Conservation (phyloP, 2,329 filamentous ascomycete genomes). For the Thielaviopsis punctulata region DNA sequence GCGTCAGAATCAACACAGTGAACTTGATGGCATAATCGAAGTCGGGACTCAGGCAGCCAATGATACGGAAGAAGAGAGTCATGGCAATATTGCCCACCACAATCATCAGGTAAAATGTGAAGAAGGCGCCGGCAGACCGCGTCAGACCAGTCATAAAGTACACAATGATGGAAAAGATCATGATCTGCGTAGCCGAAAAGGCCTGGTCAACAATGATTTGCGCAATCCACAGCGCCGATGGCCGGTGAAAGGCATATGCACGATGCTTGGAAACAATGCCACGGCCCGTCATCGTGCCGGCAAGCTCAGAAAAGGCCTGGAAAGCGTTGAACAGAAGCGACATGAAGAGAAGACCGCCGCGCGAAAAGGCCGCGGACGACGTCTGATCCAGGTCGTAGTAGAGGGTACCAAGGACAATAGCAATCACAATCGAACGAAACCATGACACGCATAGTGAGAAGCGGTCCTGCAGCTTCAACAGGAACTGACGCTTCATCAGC, state of each 20-base stretch:
- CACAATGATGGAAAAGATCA: conserved; percentile 57
- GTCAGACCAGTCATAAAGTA: conserved; percentile 63
- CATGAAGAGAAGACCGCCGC: conserved; percentile 68
- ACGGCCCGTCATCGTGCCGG: conserved; percentile 56
- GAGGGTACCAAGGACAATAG: conserved; percentile 63
- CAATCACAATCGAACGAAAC: conserved; percentile 50
- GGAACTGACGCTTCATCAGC: conserved; percentile 66
- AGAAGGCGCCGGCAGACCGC: conserved; percentile 58
- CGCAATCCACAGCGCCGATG: conserved; percentile 66
- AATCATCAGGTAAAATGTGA: conserved; percentile 58
- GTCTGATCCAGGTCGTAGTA: conserved; percentile 53
- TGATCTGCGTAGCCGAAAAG: conserved; percentile 52
- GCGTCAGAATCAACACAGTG: conserved; percentile 59
- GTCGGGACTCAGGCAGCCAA: conserved; percentile 59
- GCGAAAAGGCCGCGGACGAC: conserved; percentile 57
- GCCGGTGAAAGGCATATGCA: conserved; percentile 67
- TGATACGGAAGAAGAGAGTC: conserved; percentile 61
- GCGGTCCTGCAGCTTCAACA: conserved; percentile 73
- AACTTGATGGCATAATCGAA: conserved; percentile 79
- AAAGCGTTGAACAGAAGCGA: conserved; percentile 75
- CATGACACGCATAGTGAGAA: conserved; percentile 61
- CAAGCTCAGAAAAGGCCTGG: conserved; percentile 65
- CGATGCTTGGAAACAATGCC: conserved; percentile 72
- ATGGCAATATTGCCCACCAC: conserved; percentile 52
- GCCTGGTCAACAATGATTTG: conserved; percentile 66